phyloP scores from a whole-genome alignment of 345 rosid species.

The Dovyalis caffra region DNA sequence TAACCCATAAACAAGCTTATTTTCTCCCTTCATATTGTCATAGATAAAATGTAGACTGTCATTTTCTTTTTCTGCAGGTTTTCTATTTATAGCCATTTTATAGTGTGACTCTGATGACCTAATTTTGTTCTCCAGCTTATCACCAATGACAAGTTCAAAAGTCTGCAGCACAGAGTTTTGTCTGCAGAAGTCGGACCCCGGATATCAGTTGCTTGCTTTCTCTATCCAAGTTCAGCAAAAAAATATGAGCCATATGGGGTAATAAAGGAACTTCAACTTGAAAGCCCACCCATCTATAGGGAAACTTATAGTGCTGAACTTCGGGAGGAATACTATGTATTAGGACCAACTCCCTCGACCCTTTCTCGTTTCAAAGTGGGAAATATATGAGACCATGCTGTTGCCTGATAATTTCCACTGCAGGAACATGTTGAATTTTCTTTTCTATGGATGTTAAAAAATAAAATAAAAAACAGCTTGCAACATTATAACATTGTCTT shows the following conservation, averaged over 20 bases:
- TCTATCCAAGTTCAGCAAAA: slow-evolving; percentile 36
- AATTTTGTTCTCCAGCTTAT: slow-evolving; percentile 16
- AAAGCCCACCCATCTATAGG: slow-evolving; percentile 33
- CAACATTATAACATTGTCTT: too few relatives aligned
- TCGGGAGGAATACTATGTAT: slow-evolving; percentile 15
- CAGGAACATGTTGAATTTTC: too few relatives aligned
- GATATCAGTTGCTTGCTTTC: slow-evolving; percentile 35
- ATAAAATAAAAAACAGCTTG: too few relatives aligned
- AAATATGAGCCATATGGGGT: slow-evolving; percentile 30
- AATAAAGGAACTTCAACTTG: slow-evolving; percentile 35
- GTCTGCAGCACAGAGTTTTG: slow-evolving; percentile 40
- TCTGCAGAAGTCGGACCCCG: slow-evolving; percentile 21
- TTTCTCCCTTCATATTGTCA: too few relatives aligned
- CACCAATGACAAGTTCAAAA: slow-evolving; percentile 34
- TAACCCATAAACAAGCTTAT: too few relatives aligned
- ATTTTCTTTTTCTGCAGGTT: too few relatives aligned
- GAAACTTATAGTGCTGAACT: slow-evolving; percentile 33
- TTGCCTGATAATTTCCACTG: too few relatives aligned
- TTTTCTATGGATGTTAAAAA: too few relatives aligned
- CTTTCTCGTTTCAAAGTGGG: slow-evolving; percentile 32
- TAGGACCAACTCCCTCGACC: slow-evolving; percentile 36
- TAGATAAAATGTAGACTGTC: too few relatives aligned
- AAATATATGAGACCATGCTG: too few relatives aligned
- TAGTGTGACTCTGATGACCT: not conserved
- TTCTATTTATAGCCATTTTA: too few relatives aligned